Conservation (phyloP, 129 eudicot species). For the Centella asiatica region DNA sequence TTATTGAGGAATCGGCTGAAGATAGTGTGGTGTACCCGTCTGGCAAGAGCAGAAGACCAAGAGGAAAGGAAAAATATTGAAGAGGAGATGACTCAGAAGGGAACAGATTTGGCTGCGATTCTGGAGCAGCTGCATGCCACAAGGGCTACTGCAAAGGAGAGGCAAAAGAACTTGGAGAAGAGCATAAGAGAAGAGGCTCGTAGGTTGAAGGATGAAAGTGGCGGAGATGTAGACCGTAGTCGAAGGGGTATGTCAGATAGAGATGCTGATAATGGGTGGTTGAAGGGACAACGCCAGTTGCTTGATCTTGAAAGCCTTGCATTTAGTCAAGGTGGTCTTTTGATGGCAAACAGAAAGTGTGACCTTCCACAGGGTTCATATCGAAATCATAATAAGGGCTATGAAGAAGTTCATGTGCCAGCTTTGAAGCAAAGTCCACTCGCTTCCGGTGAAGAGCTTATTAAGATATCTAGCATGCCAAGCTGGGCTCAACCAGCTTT, state of each 20-base stretch:
- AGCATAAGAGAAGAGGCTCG: constrained; percentile 94
- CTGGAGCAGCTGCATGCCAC: constrained; percentile 94
- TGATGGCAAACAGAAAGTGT: constrained; percentile 79
- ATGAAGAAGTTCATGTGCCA: constrained; percentile 94
- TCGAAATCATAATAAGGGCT: constrained; percentile 66
- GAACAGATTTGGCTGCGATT: constrained; percentile 66
- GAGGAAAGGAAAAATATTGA: constrained; percentile 75
- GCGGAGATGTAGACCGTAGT: constrained; percentile 52
- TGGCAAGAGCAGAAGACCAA: constrained; percentile 92
- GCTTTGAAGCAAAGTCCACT: constrained; percentile 69
- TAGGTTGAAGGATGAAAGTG: constrained; percentile 72
- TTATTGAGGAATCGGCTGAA: constrained; percentile 69
- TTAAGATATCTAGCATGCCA: constrained; percentile 67
- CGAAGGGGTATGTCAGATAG: constrained; percentile 46
- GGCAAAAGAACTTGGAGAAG: constrained; percentile 85
- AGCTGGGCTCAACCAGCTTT: constrained; percentile 95
- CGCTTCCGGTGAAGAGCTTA: constrained; percentile 51
- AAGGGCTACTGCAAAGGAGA: constrained; percentile 89
- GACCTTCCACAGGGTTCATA: constrained; percentile 78
- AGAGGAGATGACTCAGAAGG: constrained; percentile 64
- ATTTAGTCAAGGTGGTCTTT: constrained; percentile 76
- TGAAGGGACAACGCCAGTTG: constrained; percentile 73
- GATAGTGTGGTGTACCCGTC: constrained; percentile 96
- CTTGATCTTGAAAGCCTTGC: constrained; percentile 86
- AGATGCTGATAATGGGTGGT: constrained; percentile 75